Conservation (phyloP, 768 basidiomycete species). For the Pholiota molesta region DNA sequence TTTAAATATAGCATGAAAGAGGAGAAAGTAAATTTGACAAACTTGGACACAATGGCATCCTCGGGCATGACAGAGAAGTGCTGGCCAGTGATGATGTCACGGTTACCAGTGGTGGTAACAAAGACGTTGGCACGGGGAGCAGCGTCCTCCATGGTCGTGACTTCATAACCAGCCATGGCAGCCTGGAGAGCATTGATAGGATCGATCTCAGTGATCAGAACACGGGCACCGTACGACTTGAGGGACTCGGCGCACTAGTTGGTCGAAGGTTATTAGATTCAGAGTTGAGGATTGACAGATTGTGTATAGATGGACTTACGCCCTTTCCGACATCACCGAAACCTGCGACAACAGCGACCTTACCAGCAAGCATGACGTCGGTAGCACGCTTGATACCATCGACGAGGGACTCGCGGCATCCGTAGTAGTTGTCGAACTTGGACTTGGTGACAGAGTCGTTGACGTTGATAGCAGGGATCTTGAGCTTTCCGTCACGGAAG, state of each 20-base stretch:
- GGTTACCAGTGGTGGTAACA: slow-evolving; percentile 97
- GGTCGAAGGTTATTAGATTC: slow-evolving; percentile 4
- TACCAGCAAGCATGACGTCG: slow-evolving; percentile 99
- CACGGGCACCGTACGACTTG: slow-evolving; percentile 95
- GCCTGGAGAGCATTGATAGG: slow-evolving; percentile 99
- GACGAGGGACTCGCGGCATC: slow-evolving; percentile 98
- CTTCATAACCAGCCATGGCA: slow-evolving; percentile 99
- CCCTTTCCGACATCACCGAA: slow-evolving; percentile 99
- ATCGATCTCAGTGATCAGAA: slow-evolving; percentile 96
- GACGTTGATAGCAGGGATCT: slow-evolving; percentile 99
- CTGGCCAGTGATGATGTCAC: slow-evolving; percentile 92
- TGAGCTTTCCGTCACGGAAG: slow-evolving; percentile 93
- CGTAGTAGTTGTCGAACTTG: slow-evolving; percentile 99
- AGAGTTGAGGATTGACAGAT: neutral
- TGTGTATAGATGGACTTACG: slow-evolving; percentile 54
- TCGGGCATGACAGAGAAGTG: slow-evolving; percentile 96
- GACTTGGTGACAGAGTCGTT: slow-evolving; percentile 99
- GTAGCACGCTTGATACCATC: slow-evolving; percentile 99
- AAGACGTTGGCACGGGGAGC: slow-evolving; percentile 89
- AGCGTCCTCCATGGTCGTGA: slow-evolving; percentile 98
- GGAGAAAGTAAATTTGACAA: slow-evolving; percentile 31
- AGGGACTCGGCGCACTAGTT: slow-evolving; percentile 95
- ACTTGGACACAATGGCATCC: slow-evolving; percentile 99
- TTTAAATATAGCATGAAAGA: neutral
- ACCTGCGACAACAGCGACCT: slow-evolving; percentile 98